These are phyloP conservation scores for Trifolium repens DNA, from an alignment of 306 rosid genomes.

Conservation along the genomic window DNA sequence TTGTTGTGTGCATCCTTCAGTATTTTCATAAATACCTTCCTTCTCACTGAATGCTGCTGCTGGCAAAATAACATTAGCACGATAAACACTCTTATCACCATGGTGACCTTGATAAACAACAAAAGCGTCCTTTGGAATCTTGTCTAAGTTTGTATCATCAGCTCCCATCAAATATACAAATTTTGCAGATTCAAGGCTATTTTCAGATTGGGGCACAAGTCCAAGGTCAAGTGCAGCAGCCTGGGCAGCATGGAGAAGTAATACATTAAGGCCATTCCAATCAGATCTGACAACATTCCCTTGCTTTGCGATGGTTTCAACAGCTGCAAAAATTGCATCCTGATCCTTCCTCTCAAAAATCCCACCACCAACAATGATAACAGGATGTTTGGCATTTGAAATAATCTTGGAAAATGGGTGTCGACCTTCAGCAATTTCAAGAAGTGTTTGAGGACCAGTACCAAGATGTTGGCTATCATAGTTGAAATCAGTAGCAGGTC, in stretches of 20 bases:
- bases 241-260: constrained; percentile 96
- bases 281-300: constrained; percentile 78
- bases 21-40: constrained; percentile 91
- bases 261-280: constrained; percentile 89
- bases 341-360: constrained; percentile 87
- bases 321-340: constrained; percentile 75
- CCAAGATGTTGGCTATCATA: constrained; percentile 91
- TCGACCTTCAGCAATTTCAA: constrained; percentile 82
- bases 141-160: constrained; percentile 78
- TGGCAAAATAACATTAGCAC: constrained; percentile 85
- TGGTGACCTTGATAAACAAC: constrained; percentile 99
- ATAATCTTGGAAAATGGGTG: constrained; percentile 76
- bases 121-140: constrained; percentile 81
- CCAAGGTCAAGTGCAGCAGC: constrained; percentile 99
- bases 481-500: constrained; percentile 79
- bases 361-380: constrained; percentile 85
- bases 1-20: constrained; percentile 90
- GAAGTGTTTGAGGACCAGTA: constrained; percentile 76
- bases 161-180: constrained; percentile 95
- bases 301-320: constrained; percentile 68
- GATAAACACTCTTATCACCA: constrained; percentile 88
- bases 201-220: constrained; percentile 89
- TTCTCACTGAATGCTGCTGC: constrained; percentile 95
- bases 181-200: constrained; percentile 78
- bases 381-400: constrained; percentile 79